Evolutionary conservation across 2,329 filamentous ascomycete genomes (phyloP), one percentile per base, ranked within the genome.

Genomic region (Geoglossum cookeanum): DNA sequence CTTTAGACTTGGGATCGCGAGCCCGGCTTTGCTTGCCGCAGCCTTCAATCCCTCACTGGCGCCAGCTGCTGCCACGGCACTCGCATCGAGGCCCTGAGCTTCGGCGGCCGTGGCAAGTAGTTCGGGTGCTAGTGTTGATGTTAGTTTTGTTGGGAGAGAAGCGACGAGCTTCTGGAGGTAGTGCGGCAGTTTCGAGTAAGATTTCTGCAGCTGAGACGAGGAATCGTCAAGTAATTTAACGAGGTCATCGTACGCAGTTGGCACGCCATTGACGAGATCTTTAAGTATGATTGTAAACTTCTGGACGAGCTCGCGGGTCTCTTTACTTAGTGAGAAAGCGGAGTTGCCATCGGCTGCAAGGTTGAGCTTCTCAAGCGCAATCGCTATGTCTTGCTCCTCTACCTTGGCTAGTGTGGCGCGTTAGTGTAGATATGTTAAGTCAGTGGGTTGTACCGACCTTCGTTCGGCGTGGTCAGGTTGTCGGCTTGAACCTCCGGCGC

Each of bases 181-280:
- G 0, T 75, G 74, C 0, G 91, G 91, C 49, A 97, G 78, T 61
- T 81, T 71, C 17, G 75, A 74, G 64, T 80, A 84, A 59, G 81
- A 78, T 61, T 78, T 77, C 64, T 83, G 78, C 17, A 85, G 68
- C 61, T 82, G 76, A n/a, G 73, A 70, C 60, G 82, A 79, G n/a
- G 78, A 79, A 57, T 80, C 78, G 8, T 74, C 80, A 61, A 84
- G 72, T 17, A 84, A 73, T 65, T 76, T 78, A 64, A 83, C 81
- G n/a, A 98, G 82, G 67, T 98, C 92, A 65, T 85, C 78, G 69
- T 94, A 95, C 2, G 92, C 92, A 0, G 91, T 96, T 2, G 92
- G 92, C 1, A 88, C 92, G 60, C 92, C 92, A 67, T 89, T 90
- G 64, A 92, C 80, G 15, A 96, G 78, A 67, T 98, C 92, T 67